Percentiles rank a stretch among this genome's conserved stretches.
Conservation (phyloP, 1,139 yeast species). For the Geotrichum phurueaensis region DNA sequence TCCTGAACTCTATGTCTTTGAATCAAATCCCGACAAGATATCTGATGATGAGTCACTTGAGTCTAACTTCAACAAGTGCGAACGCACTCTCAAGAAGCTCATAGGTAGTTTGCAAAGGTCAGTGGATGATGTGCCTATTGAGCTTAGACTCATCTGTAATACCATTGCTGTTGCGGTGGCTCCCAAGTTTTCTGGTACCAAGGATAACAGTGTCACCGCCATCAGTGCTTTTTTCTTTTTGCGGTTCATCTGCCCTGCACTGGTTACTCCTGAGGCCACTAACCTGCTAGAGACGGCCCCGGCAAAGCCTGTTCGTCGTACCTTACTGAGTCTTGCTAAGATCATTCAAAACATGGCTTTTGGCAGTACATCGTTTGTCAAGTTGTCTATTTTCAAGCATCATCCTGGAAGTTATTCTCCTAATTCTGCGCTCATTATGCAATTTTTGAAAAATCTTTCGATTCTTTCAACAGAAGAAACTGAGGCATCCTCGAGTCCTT, state of each 20-base stretch:
- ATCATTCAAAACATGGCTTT: conserved; percentile 79
- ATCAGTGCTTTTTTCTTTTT: conserved; percentile 78
- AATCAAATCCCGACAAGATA: conserved; percentile 40
- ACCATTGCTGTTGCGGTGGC: conserved; percentile 55
- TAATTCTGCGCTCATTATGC: conserved; percentile 13
- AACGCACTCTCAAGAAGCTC: conserved; percentile 50
- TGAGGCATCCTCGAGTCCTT: background rate
- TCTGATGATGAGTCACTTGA: conserved; percentile 38
- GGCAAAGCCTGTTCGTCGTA: conserved; percentile 49
- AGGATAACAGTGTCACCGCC: conserved; percentile 48
- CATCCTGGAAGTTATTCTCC: conserved; percentile 12
- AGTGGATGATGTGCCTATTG: conserved; percentile 50
- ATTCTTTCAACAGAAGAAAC: conserved; percentile 6
- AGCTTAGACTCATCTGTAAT: conserved; percentile 58
- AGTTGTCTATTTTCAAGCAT: conserved; percentile 46
- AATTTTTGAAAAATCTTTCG: conserved; percentile 18
- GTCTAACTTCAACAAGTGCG: conserved; percentile 47
- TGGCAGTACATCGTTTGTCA: conserved; percentile 57
- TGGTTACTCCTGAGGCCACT: conserved; percentile 73
- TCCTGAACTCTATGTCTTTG: conserved; percentile 60
- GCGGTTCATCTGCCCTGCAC: conserved; percentile 77
- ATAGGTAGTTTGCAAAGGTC: conserved; percentile 54
- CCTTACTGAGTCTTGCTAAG: conserved; percentile 69
- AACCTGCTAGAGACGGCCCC: conserved; percentile 29
- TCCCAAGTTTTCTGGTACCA: conserved; percentile 53